These are phyloP conservation scores for Ampelocalamus luodianensis DNA, from an alignment of 176 grass and related monocot genomes.

Conservation along the genomic window DNA sequence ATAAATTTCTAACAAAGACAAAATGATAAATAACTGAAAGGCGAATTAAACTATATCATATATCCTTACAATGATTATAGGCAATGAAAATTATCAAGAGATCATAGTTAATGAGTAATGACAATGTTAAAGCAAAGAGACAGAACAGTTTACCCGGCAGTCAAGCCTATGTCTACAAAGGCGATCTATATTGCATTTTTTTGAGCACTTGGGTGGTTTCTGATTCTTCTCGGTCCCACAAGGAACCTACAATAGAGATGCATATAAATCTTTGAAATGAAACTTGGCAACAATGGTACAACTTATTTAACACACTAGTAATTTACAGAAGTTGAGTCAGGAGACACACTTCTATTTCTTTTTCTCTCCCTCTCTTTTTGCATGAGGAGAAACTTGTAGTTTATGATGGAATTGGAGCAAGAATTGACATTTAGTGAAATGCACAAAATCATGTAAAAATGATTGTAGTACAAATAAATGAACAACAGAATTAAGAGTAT, in stretches of 20 bases:
- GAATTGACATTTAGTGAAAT: not conserved
- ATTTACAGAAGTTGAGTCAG: slow-evolving; percentile 5
- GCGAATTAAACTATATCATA: not conserved
- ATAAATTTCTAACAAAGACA: slow-evolving; percentile 20
- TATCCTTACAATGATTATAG: not conserved
- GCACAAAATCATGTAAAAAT: slow-evolving; percentile 5
- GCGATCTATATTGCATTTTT: slow-evolving; percentile 72
- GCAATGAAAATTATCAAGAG: slow-evolving; percentile 9
- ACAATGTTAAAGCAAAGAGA: not conserved
- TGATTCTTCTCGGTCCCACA: slow-evolving; percentile 97
- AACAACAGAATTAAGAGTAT: slow-evolving; percentile 50
- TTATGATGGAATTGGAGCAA: not conserved
- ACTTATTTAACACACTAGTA: slow-evolving; percentile 17
- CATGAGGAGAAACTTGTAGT: slow-evolving; percentile 12
- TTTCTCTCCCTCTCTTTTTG: not conserved
- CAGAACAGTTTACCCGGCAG: slow-evolving; percentile 60
- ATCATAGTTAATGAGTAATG: slow-evolving; percentile 23
- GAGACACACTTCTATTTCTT: not conserved
- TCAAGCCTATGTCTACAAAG: slow-evolving; percentile 88
- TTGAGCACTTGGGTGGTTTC: slow-evolving; percentile 91
- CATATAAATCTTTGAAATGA: slow-evolving; percentile 23
- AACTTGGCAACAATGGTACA: slow-evolving; percentile 4
- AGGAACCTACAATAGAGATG: slow-evolving; percentile 71
- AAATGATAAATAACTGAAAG: slow-evolving; percentile 6
- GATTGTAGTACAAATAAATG: not conserved